Evolutionary conservation across 306 rosid species (phyloP), one percentile per base, ranked within the genome.

Genomic region (Chamaecrista fasciculata): DNA sequence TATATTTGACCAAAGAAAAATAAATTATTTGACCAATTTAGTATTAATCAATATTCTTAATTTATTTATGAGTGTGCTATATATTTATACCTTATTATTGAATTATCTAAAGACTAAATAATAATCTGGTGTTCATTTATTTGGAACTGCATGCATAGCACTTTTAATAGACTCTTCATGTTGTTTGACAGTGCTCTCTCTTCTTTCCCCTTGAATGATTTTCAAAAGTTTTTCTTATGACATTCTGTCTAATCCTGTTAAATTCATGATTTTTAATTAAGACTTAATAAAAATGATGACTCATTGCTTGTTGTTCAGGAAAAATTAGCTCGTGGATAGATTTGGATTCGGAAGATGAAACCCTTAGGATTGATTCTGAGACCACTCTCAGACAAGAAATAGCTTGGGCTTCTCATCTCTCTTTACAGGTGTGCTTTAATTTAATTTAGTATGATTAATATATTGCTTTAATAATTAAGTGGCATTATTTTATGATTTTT

Each of bases 371-470:
- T 14, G 97, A 91, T 77, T 94, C 99, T 49, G 99, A 91, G 78
- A 91, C 82, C 58, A 84, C 96, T 46, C 85, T 94, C 73, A 94
- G 83, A 84, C 97, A 94, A 84, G 99, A 94, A 83, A 76, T 94
- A 69, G 88, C 96, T 12, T 94, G 99, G 99, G 99, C 99, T n/a
- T 88, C 96, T 72, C 97, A 94, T 81, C 96, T 94, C 83, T 91
- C 97, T 50, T 79, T 91, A 68, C 99, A 94, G 95, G 99, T 94
- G 65, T 73, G 86, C 77, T 78, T 73, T 68, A 33, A 56, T 63
- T 34, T 57, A 52, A 56, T 36, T 53, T 23, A 6, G 58, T 40
- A 16, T 8, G 23, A 61, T 52, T 10, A 49, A 26, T 50, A 12
- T 67, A 11, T 36, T 53, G 36, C 2, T 28, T n/a, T n/a, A n/a